Percentiles rank a stretch among this genome's conserved stretches.
phyloP scores from a whole-genome alignment of 2,329 filamentous ascomycete genomes.

The Leptographium radiaticola region DNA sequence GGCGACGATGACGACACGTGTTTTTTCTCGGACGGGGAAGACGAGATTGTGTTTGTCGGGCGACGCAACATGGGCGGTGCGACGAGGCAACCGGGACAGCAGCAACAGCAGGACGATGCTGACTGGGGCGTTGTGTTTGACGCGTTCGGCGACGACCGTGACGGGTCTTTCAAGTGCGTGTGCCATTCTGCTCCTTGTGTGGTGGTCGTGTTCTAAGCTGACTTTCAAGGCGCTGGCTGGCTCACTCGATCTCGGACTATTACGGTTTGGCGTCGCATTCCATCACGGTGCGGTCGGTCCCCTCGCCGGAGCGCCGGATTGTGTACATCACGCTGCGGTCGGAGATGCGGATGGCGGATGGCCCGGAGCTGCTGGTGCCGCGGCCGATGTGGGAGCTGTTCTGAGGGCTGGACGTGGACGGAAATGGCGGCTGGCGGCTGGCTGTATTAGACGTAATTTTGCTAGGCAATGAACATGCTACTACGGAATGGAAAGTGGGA shows the following conservation, averaged over 20 bases:
- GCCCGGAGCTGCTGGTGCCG: constrained; percentile 28
- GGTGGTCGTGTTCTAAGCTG: constrained; percentile 1
- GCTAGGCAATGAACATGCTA: background rate
- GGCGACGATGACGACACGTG: background rate
- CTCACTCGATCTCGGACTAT: constrained; percentile 83
- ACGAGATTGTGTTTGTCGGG: constrained; percentile 84
- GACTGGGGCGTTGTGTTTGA: constrained; percentile 65
- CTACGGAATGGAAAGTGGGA: too few relatives aligned
- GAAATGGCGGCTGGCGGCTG: background rate
- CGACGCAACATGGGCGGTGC: constrained; percentile 28
- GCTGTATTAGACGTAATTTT: too few relatives aligned
- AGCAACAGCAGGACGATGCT: constrained; percentile 37
- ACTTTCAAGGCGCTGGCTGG: constrained; percentile 65
- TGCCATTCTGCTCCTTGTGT: background rate
- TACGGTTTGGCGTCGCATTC: constrained; percentile 82
- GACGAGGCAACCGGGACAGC: constrained; percentile 21
- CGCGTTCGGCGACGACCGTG: constrained; percentile 58
- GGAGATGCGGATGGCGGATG: constrained; percentile 43
- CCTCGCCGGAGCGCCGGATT: constrained; percentile 57
- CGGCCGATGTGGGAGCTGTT: constrained; percentile 49
- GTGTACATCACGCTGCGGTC: constrained; percentile 50
- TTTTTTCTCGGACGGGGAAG: constrained; percentile 50
- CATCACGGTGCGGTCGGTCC: constrained; percentile 55
- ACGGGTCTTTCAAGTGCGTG: constrained; percentile 69
- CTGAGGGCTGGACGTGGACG: constrained; percentile 19